phyloP scores from a whole-genome alignment of 2,329 filamentous ascomycete species.

The Arthrobotrys sphaeroides region DNA sequence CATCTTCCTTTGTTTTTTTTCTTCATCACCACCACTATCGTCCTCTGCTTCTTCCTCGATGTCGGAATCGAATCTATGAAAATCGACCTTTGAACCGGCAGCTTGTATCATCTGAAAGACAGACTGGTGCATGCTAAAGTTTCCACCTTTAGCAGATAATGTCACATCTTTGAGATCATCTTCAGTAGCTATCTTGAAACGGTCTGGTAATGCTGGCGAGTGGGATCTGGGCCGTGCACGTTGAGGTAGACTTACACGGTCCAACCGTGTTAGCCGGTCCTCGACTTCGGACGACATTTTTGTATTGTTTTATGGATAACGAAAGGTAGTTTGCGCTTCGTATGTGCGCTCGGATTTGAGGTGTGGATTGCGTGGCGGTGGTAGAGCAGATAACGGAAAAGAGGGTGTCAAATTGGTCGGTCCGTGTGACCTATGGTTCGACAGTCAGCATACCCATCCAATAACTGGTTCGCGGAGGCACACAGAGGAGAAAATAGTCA shows the following conservation, averaged over 20 bases:
- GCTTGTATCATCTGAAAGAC: constrained; percentile 92
- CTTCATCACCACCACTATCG: constrained; percentile 56
- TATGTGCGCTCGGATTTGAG: constrained; percentile 18
- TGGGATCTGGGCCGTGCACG: constrained; percentile 50
- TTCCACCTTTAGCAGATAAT: constrained; percentile 60
- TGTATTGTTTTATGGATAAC: constrained; percentile 42
- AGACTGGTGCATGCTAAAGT: constrained; percentile 85
- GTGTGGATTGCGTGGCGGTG: constrained; percentile 5
- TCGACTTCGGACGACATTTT: constrained; percentile 54
- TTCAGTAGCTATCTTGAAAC: constrained; percentile 49
- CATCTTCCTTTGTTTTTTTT: constrained; percentile 42
- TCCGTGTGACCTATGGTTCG: constrained; percentile 52
- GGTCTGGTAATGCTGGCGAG: constrained; percentile 51
- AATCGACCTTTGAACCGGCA: constrained; percentile 82
- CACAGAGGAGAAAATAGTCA: constrained; percentile 1
- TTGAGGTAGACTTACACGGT: constrained; percentile 43
- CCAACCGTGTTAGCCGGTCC: constrained; percentile 48
- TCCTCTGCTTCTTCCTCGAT: constrained; percentile 69
- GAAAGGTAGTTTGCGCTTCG: constrained; percentile 37
- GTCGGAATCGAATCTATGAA: constrained; percentile 83
- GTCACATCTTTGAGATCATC: constrained; percentile 52
- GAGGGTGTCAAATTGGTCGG: constrained; percentile 52
- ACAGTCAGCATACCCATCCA: constrained; percentile 53
- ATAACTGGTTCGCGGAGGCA: not conserved
- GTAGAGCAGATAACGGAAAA: constrained; percentile 29